Percentiles rank a stretch among this genome's conserved stretches.
phyloP scores from a whole-genome alignment of 768 basidiomycete species.

The Boletales sp. region DNA sequence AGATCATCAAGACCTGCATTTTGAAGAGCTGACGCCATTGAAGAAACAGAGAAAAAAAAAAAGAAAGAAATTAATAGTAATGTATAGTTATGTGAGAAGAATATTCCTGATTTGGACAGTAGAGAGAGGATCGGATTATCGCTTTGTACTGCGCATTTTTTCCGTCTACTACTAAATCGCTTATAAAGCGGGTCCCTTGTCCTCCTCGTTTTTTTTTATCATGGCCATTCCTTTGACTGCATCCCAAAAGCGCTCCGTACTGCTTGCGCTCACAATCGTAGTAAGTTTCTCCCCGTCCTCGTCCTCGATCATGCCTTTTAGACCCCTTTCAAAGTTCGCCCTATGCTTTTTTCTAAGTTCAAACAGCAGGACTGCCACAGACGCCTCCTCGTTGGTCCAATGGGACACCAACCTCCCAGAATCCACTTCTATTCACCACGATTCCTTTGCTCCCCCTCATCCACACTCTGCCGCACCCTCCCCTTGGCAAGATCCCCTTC shows the following conservation, averaged over 20 bases:
- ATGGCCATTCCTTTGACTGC: constrained; percentile 27
- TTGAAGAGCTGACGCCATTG: constrained; percentile 42
- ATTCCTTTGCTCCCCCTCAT: neutral
- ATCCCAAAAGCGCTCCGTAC: constrained; percentile 28
- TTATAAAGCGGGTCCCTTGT: too few relatives aligned
- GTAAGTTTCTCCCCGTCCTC: constrained; percentile 10
- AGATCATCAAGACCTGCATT: constrained; percentile 40
- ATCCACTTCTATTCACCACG: too few relatives aligned
- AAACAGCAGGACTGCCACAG: neutral
- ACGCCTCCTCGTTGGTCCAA: too few relatives aligned
- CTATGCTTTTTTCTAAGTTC: constrained; percentile 24
- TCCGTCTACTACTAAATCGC: neutral
- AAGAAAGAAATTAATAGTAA: too few relatives aligned
- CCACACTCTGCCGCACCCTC: neutral
- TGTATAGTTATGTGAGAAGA: too few relatives aligned
- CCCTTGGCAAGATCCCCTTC: neutral
- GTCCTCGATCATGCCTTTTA: neutral
- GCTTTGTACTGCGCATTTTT: neutral
- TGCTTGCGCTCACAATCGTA: constrained; percentile 23
- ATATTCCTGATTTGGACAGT: too few relatives aligned
- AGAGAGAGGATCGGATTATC: too few relatives aligned
- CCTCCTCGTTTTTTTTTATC: too few relatives aligned
- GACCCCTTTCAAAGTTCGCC: constrained; percentile 9
- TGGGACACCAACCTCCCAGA: too few relatives aligned
- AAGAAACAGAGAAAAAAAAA: constrained; percentile 2